A percentile compares a stretch with the other conserved stretches of the same genome.
phyloP scores from a whole-genome alignment of 2,329 filamentous ascomycete genomes.

The Penicillium sp. region DNA sequence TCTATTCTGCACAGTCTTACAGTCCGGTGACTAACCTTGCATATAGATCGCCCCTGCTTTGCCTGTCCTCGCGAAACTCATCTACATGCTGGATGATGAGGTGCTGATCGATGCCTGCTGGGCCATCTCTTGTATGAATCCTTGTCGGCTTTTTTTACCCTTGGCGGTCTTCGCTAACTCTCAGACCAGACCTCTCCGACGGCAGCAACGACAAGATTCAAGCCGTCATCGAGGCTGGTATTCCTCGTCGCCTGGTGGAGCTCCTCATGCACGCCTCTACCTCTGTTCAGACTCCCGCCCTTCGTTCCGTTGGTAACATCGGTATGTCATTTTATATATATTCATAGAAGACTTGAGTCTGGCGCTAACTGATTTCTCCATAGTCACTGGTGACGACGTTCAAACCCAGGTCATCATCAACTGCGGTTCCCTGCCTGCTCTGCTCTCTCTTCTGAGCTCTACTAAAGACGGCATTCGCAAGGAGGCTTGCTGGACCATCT shows the following conservation, averaged over 20 bases:
- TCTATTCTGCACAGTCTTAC: not conserved
- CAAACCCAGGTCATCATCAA: constrained; percentile 99
- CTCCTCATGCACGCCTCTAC: constrained; percentile 97
- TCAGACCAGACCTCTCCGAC: constrained; percentile 71
- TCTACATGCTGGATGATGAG: constrained; percentile 97
- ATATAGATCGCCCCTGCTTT: constrained; percentile 86
- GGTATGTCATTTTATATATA: not conserved
- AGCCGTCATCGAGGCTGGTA: constrained; percentile 96
- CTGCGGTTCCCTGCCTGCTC: constrained; percentile 86
- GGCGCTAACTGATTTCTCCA: not conserved
- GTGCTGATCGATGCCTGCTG: constrained; percentile 99
- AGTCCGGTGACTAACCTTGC: not conserved
- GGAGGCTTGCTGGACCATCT: constrained; percentile 99
- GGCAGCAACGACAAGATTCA: constrained; percentile 99
- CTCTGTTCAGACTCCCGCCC: constrained; percentile 94
- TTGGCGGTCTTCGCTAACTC: not conserved
- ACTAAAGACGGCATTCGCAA: constrained; percentile 99
- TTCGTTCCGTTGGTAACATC: constrained; percentile 97
- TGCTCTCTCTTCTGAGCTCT: constrained; percentile 92
- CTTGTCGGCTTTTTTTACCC: too few relatives aligned
- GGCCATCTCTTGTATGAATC: constrained; percentile 75
- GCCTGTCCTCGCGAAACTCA: constrained; percentile 92
- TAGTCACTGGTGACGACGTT: constrained; percentile 92
- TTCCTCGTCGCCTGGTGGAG: constrained; percentile 93
- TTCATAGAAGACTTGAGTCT: not conserved